Evolutionary conservation across 805 yeast genomes (phyloP).

Genomic region (Schwanniomyces vanrijiae): DNA sequence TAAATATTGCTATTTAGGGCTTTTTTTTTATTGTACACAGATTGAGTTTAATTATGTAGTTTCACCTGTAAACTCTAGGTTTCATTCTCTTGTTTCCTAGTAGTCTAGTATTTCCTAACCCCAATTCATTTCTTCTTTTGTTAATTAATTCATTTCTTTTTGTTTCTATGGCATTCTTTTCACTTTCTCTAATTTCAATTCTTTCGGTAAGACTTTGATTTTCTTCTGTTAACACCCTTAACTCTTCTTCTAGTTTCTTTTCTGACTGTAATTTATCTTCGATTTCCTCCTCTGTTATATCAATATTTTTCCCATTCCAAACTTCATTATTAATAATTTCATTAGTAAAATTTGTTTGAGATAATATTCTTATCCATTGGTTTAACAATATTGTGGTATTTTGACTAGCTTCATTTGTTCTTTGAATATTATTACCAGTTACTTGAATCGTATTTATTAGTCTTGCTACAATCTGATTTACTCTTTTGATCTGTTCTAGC

Average conservation of each 20-base stretch:
- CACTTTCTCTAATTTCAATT: constrained; percentile 18
- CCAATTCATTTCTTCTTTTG: constrained; percentile 24
- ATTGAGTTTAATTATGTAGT: neutral
- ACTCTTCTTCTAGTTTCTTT: constrained; percentile 22
- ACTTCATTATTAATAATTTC: constrained; percentile 44
- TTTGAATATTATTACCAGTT: constrained; percentile 28
- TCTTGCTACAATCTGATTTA: constrained; percentile 31
- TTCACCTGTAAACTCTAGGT: neutral
- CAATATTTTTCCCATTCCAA: constrained; percentile 35
- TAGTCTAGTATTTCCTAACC: constrained; percentile 11
- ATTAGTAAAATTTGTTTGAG: constrained; percentile 58
- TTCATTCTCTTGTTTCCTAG: neutral
- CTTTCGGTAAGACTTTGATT: constrained; percentile 19
- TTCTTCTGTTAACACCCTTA: constrained; percentile 25
- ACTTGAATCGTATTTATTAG: constrained; percentile 27
- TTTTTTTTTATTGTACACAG: neutral
- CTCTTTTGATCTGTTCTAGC: constrained; percentile 27
- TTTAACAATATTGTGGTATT: constrained; percentile 52
- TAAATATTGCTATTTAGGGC: neutral
- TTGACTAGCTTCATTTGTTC: constrained; percentile 41
- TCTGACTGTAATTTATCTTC: constrained; percentile 19
- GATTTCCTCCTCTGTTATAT: constrained; percentile 14
- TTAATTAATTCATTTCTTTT: constrained; percentile 11
- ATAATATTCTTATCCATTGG: constrained; percentile 60
- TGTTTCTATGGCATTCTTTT: constrained; percentile 7